Base-by-base conservation (phyloP, 2,329 filamentous ascomycete species). In the Lasiodiplodia citricola region DNA sequence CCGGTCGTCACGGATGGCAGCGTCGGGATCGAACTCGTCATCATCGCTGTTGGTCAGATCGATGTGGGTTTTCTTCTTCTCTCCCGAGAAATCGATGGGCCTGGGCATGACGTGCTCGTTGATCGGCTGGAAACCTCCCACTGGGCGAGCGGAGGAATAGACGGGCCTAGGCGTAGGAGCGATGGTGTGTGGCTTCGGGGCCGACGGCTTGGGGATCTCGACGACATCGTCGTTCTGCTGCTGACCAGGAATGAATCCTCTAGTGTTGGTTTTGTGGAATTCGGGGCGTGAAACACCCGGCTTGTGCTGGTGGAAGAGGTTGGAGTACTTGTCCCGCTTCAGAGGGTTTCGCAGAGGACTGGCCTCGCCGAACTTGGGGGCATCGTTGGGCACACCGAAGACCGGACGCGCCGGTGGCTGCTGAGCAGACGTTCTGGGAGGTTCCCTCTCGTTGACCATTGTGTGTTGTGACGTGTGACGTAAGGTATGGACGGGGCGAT, bases 381-480 rank as follows among this genome's bases (percentile, higher is more conserved):
- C 68, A 5, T 23, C 44, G 55, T 35, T 60, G 5, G 55, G 28
- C 3, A 57, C 54, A 10, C 58, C 55, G 56, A 57, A 52, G 28
- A 67, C 16, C n/a, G 54, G 55, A 31, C 55, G 28, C 13, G 65
- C 37, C 4, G 55, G 11, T 16, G 55, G 66, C 18, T 54, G 66
- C 57, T 68, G 16, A 76, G 28, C 13, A 23, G 60, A 25, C 5
- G 44, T 75, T 70, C 79, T 80, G 21, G 77, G 76, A 60, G 83
- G 82, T 69, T 84, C 83, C 70, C 84, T 80, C 79, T 87, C 84
- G 72, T 83, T 82, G 13, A 85, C 85, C 83, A 87, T 87, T 23
- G 71, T 82, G 71, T 70, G 14, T 38, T 50, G 52, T 50, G 44
- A 51, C 18, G 21, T 64, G 4, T 55, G 67, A 3, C 37, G 41